Conservation (phyloP, 345 rosid genomes). For the Camelina sativa region DNA sequence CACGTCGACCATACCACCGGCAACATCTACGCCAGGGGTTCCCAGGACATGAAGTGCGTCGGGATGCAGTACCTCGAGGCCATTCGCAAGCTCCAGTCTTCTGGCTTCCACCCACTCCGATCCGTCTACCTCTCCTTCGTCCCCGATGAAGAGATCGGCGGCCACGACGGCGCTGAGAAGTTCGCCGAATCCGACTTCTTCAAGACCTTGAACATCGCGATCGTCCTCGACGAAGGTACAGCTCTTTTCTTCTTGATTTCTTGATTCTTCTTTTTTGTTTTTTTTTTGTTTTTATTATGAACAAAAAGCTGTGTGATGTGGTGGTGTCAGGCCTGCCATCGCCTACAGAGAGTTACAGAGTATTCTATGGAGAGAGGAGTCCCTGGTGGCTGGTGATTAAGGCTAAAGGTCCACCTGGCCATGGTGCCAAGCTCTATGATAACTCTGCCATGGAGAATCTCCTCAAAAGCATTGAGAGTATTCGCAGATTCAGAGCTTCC, state of each 20-base stretch:
- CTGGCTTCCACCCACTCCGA: constrained; percentile 69
- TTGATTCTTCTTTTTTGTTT: background rate
- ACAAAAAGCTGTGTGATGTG: background rate
- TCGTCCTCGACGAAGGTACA: constrained; percentile 87
- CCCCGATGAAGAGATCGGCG: constrained; percentile 97
- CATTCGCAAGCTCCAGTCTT: constrained; percentile 62
- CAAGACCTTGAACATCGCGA: constrained; percentile 67
- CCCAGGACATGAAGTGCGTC: constrained; percentile 99
- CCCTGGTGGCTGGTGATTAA: constrained; percentile 89
- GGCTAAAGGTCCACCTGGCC: constrained; percentile 95
- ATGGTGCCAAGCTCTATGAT: constrained; percentile 93
- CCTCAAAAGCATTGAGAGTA: constrained; percentile 75
- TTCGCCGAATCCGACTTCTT: constrained; percentile 65
- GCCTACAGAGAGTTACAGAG: constrained; percentile 63
- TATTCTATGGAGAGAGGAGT: constrained; percentile 79
- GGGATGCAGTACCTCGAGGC: constrained; percentile 97
- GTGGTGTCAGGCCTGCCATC: constrained; percentile 72
- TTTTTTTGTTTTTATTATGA: too few relatives aligned
- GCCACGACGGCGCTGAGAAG: constrained; percentile 85
- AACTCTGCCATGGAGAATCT: constrained; percentile 93
- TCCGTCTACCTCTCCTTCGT: constrained; percentile 75
- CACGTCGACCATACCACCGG: constrained; percentile 68
- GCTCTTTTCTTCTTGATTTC: background rate
- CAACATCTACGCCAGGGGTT: constrained; percentile 81
- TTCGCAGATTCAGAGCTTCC: constrained; percentile 87